Evolutionary conservation across 2,329 filamentous ascomycete genomes (phyloP).

Genomic region (Akanthomyces dipterigenus): DNA sequence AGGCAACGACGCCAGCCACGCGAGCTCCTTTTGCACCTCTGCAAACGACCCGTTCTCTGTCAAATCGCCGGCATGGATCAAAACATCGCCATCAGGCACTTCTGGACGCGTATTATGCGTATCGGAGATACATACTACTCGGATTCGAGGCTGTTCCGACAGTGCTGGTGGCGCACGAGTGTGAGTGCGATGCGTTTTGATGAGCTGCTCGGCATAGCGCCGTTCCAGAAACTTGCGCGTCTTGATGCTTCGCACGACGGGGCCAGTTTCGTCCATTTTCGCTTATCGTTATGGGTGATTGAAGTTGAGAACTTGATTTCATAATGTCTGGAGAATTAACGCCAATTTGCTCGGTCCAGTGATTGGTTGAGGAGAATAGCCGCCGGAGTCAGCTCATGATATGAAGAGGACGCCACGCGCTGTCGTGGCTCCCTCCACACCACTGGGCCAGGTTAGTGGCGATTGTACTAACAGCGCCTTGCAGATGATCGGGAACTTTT

Average conservation of each 20-base stretch:
- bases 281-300: background rate
- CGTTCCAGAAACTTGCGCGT: background rate
- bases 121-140: conserved; percentile 6
- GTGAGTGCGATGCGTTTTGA: background rate
- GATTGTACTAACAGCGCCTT: no score
- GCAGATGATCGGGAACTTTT: no score
- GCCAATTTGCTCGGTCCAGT: background rate
- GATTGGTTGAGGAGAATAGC: no score
- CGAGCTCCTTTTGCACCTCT: conserved; percentile 29
- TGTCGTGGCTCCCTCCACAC: no score
- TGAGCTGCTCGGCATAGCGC: background rate
- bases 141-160: background rate
- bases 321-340: background rate
- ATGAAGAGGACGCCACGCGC: no score
- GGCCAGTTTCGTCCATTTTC: background rate
- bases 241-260: background rate
- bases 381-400: no score
- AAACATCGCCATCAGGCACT: background rate
- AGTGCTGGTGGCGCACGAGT: background rate
- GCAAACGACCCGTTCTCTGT: conserved; percentile 27
- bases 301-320: background rate
- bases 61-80: conserved; percentile 6
- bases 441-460: no score
- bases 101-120: background rate
- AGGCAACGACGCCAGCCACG: conserved; percentile 27